Base-by-base conservation (phyloP, 371 early-diverging fungal species). In the Mortierella sp. region DNA sequence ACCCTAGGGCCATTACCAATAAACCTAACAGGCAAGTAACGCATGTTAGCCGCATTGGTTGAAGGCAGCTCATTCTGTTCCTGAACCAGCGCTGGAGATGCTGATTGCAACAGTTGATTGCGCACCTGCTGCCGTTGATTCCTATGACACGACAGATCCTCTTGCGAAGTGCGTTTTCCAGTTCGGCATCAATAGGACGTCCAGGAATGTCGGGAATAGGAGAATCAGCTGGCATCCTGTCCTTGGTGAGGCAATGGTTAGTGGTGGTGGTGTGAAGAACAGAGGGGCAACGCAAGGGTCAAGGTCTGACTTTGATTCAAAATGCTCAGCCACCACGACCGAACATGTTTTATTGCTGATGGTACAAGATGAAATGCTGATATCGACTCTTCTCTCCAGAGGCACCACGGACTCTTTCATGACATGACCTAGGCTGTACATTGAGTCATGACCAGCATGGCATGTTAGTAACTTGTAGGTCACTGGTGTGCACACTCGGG, bases 131-230 rank as follows among this genome's bases (percentile, higher is more conserved):
- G 53, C 73, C 63, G 3, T 60, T 51, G 24, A 68, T 54, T 41
- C 67, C 66, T 29, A 80, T 58, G 16, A 81, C 55, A 1, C 59
- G 54, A 28, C 73, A 77, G 17, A 82, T 80, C 9, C 64, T 40
- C 29, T 57, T 49, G 5, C 81, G 82, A 41, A 83, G 79, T 48
- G 67, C 60, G 19, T 51, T 31, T 40, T 72, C 67, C 17, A 39
- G 41, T n/a, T 65, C 43, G 16, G 28, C 45, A 8, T 76, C 63
- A 13, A 83, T 60, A 29, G 61, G 70, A 17, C 27, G 29, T 19
- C 85, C 85, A 10, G 85, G 85, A 25, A 85, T 80, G 40, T 46
- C 63, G 0, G 85, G 83, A 40, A 84, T 80, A 16, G 74, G 60
- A 3, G 77, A 76, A 51, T 76, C 77, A 19, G 67, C 80, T 1